Percentiles rank a stretch among this genome's conserved stretches.
These are phyloP conservation scores for Hagleromyces aurorensis DNA, from an alignment of 805 yeast genomes.

Conservation along the genomic window DNA sequence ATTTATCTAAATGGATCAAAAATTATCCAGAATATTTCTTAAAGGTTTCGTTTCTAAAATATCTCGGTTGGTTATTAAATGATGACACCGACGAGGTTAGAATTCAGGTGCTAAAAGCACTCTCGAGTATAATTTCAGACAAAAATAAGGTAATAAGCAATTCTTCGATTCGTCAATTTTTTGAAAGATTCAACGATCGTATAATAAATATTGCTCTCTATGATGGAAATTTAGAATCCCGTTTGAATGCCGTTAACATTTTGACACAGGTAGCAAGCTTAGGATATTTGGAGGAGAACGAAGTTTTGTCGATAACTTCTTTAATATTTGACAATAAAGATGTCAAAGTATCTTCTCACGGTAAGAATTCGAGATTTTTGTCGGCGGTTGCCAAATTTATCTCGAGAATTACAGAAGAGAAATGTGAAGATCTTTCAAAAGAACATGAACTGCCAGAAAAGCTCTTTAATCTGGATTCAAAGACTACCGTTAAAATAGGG, in stretches of 20 bases:
- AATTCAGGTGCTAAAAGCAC: conserved; percentile 49
- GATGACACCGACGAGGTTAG: conserved; percentile 59
- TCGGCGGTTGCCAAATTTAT: conserved; percentile 51
- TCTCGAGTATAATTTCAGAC: conserved; percentile 42
- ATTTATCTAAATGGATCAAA: conserved; percentile 67
- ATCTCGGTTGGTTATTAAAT: conserved; percentile 80
- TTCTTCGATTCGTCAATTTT: conserved; percentile 66
- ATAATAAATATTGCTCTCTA: conserved; percentile 53
- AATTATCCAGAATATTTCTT: conserved; percentile 62
- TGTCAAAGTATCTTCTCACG: conserved; percentile 25
- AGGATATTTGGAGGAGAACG: conserved; percentile 59
- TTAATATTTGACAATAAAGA: conserved; percentile 36
- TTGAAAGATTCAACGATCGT: conserved; percentile 62
- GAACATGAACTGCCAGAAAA: conserved; percentile 12
- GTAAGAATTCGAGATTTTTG: conserved; percentile 28
- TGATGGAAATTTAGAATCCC: conserved; percentile 51
- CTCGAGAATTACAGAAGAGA: conserved; percentile 36
- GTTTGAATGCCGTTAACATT: conserved; percentile 42
- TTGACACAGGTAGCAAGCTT: conserved; percentile 47
- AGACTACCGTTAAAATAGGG: conserved; percentile 20
- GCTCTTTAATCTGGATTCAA: conserved; percentile 10
- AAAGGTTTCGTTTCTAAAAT: conserved; percentile 61
- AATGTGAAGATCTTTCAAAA: conserved; percentile 33
- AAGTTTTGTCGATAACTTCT: conserved; percentile 38
- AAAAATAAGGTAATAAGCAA: conserved; percentile 35